Percentiles rank a stretch among this genome's conserved stretches.
Evolutionary conservation across 345 rosid genomes (phyloP).

Genomic region (Passiflora organensis): DNA sequence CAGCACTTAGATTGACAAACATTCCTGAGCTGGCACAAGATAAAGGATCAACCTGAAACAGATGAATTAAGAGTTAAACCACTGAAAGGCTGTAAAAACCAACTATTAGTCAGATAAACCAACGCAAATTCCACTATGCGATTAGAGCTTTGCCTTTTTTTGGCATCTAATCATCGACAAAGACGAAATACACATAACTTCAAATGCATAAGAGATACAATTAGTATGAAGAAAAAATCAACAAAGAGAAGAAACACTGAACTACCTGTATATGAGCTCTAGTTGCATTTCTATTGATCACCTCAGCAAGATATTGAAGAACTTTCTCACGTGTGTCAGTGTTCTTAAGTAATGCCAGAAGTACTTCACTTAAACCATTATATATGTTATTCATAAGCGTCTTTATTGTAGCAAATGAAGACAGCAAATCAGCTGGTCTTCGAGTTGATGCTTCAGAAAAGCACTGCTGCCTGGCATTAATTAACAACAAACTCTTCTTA

Average conservation of each 20-base stretch:
- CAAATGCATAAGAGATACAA: neutral
- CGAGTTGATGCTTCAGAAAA: slow-evolving; percentile 86
- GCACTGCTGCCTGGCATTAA: slow-evolving; percentile 71
- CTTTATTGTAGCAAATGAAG: slow-evolving; percentile 85
- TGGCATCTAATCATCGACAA: neutral
- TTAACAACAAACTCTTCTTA: neutral
- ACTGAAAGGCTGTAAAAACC: too few species aligned
- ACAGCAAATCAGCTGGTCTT: slow-evolving; percentile 69
- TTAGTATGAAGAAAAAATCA: neutral
- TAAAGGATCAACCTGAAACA: slow-evolving; percentile 78
- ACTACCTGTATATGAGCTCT: slow-evolving; percentile 87
- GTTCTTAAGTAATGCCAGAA: slow-evolving; percentile 63
- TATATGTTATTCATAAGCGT: slow-evolving; percentile 67
- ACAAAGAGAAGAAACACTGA: neutral
- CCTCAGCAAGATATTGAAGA: slow-evolving; percentile 91
- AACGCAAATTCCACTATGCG: slow-evolving; percentile 1
- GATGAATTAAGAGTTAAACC: too few species aligned
- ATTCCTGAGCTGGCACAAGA: slow-evolving; percentile 97
- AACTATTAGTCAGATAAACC: too few species aligned
- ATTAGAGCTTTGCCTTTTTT: neutral
- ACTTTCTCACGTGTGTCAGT: slow-evolving; percentile 74
- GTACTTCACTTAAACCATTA: slow-evolving; percentile 62
- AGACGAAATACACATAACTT: neutral
- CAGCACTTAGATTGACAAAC: slow-evolving; percentile 96
- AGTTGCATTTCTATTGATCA: slow-evolving; percentile 81